These are phyloP conservation scores for Penicillium fuscoglaucum DNA, from an alignment of 2,329 filamentous ascomycete genomes.

Conservation along the genomic window DNA sequence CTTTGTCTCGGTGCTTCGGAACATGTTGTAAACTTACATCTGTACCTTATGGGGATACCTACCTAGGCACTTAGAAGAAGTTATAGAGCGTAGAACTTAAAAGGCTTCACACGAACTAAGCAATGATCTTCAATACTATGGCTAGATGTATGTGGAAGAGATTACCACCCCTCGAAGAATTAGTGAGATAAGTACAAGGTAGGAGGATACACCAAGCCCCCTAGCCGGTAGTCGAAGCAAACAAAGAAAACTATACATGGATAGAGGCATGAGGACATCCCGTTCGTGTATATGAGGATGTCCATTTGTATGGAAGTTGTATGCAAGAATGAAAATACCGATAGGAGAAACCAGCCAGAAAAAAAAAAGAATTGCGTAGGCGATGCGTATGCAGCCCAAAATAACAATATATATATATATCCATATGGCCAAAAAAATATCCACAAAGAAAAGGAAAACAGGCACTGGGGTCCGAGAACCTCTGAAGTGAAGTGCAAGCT, in stretches of 20 bases:
- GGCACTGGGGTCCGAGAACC: not conserved
- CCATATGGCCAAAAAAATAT: not conserved
- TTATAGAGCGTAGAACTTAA: not conserved
- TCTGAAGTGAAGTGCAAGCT: not conserved
- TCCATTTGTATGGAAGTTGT: conserved; percentile 12
- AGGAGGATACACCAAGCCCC: not conserved
- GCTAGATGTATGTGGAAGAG: not conserved
- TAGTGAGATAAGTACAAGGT: conserved; percentile 3
- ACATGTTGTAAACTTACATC: not conserved
- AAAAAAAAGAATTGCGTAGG: not conserved
- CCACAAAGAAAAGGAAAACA: not conserved
- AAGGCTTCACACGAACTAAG: not conserved
- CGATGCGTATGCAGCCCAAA: not conserved
- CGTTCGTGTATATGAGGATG: conserved; percentile 26
- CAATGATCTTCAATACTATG: not conserved
- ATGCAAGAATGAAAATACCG: conserved; percentile 4
- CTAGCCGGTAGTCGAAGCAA: not conserved
- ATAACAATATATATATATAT: not conserved
- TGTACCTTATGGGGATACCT: not conserved
- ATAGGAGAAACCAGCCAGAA: conserved; percentile 1
- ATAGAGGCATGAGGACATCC: conserved; percentile 17
- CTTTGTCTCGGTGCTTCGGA: not conserved
- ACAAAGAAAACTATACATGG: not conserved
- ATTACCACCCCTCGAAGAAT: not conserved
- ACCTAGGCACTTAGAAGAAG: not conserved